Percentiles rank a stretch among this genome's conserved stretches.
Evolutionary conservation across 2,329 filamentous ascomycete species (phyloP).

Genomic region (Ophiostoma populinum): DNA sequence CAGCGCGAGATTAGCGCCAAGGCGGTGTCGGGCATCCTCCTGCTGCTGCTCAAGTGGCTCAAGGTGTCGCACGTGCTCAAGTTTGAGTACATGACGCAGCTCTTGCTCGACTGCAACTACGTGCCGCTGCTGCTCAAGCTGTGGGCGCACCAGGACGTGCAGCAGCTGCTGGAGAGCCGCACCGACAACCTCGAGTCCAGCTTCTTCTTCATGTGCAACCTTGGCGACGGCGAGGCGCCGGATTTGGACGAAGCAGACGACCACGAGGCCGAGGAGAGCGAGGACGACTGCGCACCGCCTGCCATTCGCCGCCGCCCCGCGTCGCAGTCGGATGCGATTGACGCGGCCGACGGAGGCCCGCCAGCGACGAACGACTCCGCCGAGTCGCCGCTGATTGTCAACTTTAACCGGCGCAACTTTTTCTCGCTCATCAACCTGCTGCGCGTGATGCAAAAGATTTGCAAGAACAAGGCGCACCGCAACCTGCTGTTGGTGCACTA

Average conservation of each 20-base stretch:
- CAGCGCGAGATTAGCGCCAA: conserved; percentile 79
- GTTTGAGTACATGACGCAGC: conserved; percentile 87
- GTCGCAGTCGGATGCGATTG: conserved; percentile 9
- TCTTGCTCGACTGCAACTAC: conserved; percentile 89
- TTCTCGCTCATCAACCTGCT: conserved; percentile 91
- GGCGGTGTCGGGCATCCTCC: conserved; percentile 73
- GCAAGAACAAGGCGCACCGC: conserved; percentile 86
- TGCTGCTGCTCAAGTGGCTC: conserved; percentile 90
- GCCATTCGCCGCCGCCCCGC: conserved; percentile 51
- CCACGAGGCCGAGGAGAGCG: conserved; percentile 31
- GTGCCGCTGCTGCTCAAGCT: conserved; percentile 83
- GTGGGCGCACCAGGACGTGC: conserved; percentile 85
- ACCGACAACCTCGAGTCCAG: conserved; percentile 66
- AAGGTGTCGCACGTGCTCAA: conserved; percentile 89
- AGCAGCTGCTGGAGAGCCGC: conserved; percentile 72
- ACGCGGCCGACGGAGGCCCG: conserved; percentile 77
- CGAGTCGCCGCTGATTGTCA: conserved; percentile 66
- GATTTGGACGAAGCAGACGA: conserved; percentile 6
- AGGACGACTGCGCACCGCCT: conserved; percentile 69
- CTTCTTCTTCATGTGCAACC: conserved; percentile 82
- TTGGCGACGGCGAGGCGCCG: conserved; percentile 27
- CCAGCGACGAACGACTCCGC: conserved; percentile 28
- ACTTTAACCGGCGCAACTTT: conserved; percentile 87
- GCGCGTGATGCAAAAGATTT: conserved; percentile 93
- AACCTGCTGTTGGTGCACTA: conserved; percentile 89